Percentiles rank a stretch among this genome's conserved stretches.
Conservation (phyloP, 768 basidiomycete species). For the Termitomyces sp. region DNA sequence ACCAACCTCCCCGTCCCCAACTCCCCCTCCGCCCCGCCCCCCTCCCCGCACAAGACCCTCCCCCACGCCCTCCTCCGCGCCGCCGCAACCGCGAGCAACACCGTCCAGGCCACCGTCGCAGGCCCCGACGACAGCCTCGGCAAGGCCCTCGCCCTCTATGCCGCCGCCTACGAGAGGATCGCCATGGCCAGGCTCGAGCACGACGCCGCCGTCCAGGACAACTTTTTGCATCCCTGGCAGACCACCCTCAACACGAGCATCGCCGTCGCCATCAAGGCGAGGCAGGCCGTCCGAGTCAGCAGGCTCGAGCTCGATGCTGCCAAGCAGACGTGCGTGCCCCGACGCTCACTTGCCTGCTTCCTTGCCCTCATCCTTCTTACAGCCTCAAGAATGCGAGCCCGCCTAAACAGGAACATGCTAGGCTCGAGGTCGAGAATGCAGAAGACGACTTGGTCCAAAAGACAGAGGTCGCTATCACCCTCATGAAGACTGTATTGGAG, state of each 20-base stretch:
- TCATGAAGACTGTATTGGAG: slow-evolving; percentile 98
- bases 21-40: no score
- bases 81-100: slow-evolving; percentile 52
- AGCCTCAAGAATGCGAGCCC: slow-evolving; percentile 79
- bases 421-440: slow-evolving; percentile 88
- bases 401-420: slow-evolving; percentile 83
- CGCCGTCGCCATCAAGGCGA: slow-evolving; percentile 87
- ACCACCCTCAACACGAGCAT: slow-evolving; percentile 80
- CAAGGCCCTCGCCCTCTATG: slow-evolving; percentile 73
- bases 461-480: slow-evolving; percentile 93
- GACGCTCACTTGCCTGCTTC: no score
- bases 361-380: background rate
- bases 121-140: slow-evolving; percentile 60
- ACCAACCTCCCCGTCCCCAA: no score
- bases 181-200: slow-evolving; percentile 76
- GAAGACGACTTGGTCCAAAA: slow-evolving; percentile 96
- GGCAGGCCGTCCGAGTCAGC: slow-evolving; percentile 74
- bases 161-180: slow-evolving; percentile 78
- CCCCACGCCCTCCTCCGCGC: no score
- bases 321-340: slow-evolving; percentile 66
- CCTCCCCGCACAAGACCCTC: no score
- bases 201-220: slow-evolving; percentile 60
- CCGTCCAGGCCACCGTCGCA: slow-evolving; percentile 37
- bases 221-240: slow-evolving; percentile 83
- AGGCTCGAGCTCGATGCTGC: slow-evolving; percentile 88